Percentiles rank a stretch among this genome's conserved stretches.
These are phyloP conservation scores for Lyophyllum semitale DNA, from an alignment of 768 basidiomycete species.

Conservation along the genomic window DNA sequence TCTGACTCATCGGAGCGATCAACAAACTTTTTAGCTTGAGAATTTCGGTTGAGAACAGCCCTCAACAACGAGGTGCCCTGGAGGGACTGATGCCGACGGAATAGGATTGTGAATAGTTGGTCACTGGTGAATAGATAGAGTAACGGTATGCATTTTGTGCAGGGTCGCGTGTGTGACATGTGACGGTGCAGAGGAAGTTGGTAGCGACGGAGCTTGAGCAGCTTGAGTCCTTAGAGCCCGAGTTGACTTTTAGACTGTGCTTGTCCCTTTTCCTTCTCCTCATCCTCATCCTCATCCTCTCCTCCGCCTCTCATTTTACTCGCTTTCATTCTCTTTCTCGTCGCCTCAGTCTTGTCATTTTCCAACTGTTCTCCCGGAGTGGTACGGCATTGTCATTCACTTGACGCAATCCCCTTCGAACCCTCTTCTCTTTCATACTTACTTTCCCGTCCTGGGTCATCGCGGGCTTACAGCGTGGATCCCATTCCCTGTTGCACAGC, in stretches of 20 bases:
- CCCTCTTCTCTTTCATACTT: constrained; percentile 10
- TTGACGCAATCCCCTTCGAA: constrained; percentile 4
- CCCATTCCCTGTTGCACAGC: constrained; percentile 14
- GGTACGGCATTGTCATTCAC: constrained; percentile 2
- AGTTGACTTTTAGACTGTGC: constrained; percentile 14
- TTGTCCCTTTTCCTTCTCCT: not conserved
- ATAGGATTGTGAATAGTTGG: constrained; percentile 2
- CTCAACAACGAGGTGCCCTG: constrained; percentile 16
- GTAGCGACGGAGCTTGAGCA: constrained; percentile 19
- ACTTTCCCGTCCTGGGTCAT: constrained; percentile 5
- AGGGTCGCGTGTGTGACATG: constrained; percentile 22
- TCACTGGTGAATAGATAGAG: too few species aligned
- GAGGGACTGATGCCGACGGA: constrained; percentile 10
- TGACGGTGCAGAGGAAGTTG: constrained; percentile 17
- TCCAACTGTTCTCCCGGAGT: not conserved
- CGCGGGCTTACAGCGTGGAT: constrained; percentile 14
- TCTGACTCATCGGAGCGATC: not conserved
- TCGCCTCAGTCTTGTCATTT: not conserved
- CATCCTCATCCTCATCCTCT: not conserved
- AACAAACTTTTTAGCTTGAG: not conserved
- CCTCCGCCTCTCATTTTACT: constrained; percentile 1
- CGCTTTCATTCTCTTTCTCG: constrained; percentile 1
- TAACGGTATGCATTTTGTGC: not conserved
- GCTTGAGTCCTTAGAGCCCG: constrained; percentile 11
- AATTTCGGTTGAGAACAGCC: not conserved